Evolutionary conservation across 2,329 filamentous ascomycete genomes (phyloP).

Genomic region (Dissoconium aciculare): DNA sequence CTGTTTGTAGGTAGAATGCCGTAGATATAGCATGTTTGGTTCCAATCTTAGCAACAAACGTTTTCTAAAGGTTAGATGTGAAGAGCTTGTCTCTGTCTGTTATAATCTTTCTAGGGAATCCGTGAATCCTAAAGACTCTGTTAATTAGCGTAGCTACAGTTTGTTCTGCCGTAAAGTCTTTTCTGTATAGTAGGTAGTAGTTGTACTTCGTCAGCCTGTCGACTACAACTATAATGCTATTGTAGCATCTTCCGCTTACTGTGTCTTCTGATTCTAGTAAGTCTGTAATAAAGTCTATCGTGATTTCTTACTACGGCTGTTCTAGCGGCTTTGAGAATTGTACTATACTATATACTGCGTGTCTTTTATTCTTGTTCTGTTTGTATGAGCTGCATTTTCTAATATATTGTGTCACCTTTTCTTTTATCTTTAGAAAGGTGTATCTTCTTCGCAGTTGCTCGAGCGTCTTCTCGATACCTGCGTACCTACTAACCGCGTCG

Average conservation of each 20-base stretch:
- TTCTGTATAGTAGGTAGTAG: not conserved
- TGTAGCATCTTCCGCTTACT: not conserved
- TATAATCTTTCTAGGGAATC: not conserved
- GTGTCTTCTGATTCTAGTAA: not conserved
- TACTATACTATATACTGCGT: constrained; percentile 1
- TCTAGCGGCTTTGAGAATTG: not conserved
- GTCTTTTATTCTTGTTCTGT: not conserved
- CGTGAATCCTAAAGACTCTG: not conserved
- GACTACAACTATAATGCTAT: not conserved
- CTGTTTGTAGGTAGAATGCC: constrained; percentile 1
- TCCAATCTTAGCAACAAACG: not conserved
- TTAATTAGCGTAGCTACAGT: not conserved
- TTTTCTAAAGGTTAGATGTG: constrained; percentile 1
- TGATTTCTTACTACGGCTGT: not conserved
- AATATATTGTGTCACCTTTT: constrained; percentile 1
- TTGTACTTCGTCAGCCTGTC: not conserved
- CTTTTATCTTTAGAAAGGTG: not conserved
- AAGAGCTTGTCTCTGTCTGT: not conserved
- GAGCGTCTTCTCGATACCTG: not conserved
- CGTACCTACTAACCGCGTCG: not conserved
- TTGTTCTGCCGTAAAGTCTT: not conserved
- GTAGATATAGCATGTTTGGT: constrained; percentile 1
- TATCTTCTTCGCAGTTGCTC: not conserved
- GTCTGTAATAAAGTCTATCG: constrained; percentile 1
- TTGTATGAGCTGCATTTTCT: not conserved